phyloP scores from a whole-genome alignment of 768 basidiomycete genomes.

The Crassisporium funariophilum region DNA sequence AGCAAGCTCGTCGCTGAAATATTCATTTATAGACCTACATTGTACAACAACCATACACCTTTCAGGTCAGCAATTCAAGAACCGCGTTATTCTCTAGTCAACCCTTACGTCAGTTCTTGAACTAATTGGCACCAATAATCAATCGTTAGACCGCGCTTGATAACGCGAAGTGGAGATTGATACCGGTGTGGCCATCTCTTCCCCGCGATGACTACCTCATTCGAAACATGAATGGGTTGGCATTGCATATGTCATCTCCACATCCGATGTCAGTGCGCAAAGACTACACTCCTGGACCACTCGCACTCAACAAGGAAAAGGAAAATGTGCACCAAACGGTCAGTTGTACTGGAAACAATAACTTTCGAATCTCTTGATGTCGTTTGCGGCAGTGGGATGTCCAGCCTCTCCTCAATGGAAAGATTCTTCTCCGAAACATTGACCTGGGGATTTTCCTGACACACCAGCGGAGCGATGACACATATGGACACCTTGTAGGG shows the following conservation, averaged over 20 bases:
- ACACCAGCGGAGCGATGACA: no score
- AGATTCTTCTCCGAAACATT: background rate
- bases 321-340: background rate
- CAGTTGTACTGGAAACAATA: background rate
- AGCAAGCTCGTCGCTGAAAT: no score
- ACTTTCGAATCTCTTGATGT: background rate
- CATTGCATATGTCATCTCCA: background rate
- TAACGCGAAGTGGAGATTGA: background rate
- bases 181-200: background rate
- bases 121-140: background rate
- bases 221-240: background rate
- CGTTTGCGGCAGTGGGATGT: background rate
- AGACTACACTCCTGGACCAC: background rate
- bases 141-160: background rate
- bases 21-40: no score
- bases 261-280: background rate
- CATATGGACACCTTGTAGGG: no score
- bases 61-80: no score
- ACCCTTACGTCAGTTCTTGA: no score
- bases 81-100: no score
- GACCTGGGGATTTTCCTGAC: no score
- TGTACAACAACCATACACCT: no score
- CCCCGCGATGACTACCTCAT: background rate
- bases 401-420: background rate
- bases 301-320: background rate